Conservation (phyloP, 345 rosid genomes). For the Populus tremula region DNA sequence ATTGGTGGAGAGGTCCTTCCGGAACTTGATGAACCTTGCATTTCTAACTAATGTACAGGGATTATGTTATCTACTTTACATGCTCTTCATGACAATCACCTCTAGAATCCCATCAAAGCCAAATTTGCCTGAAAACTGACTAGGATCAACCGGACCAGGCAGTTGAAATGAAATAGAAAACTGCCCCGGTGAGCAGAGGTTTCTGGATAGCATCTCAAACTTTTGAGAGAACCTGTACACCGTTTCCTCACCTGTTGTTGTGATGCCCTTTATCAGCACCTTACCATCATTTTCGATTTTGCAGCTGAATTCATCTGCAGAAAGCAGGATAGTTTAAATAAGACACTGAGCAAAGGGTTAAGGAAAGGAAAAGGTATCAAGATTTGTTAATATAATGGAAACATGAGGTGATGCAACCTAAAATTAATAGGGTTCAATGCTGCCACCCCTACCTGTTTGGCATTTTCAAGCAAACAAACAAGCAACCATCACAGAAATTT, state of each 20-base stretch:
- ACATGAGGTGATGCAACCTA: neutral
- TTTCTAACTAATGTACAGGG: too few species aligned
- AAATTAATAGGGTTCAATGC: neutral
- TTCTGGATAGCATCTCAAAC: conserved; percentile 59
- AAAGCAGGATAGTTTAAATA: neutral
- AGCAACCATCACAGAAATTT: too few species aligned
- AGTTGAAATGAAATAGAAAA: conserved; percentile 64
- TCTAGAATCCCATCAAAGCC: conserved; percentile 62
- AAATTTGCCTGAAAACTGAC: conserved; percentile 40
- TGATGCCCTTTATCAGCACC: conserved; percentile 54
- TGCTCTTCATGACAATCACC: conserved; percentile 41
- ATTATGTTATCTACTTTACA: too few species aligned
- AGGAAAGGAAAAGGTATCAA: neutral
- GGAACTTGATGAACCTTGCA: too few species aligned
- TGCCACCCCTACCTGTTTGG: too few species aligned
- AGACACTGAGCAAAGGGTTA: neutral
- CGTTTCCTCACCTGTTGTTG: conserved; percentile 60
- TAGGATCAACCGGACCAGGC: conserved; percentile 65
- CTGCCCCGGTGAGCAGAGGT: conserved; percentile 67
- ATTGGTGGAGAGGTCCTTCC: neutral
- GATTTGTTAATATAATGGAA: neutral
- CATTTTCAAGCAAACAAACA: too few species aligned
- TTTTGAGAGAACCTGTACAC: conserved; percentile 46
- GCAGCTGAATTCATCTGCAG: conserved; percentile 70
- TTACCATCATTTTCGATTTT: conserved; percentile 52